A percentile compares a stretch with the other conserved stretches of the same genome.
These are phyloP conservation scores for Pythium insidiosum DNA, from an alignment of 352 stramenopile species.

Conservation along the genomic window DNA sequence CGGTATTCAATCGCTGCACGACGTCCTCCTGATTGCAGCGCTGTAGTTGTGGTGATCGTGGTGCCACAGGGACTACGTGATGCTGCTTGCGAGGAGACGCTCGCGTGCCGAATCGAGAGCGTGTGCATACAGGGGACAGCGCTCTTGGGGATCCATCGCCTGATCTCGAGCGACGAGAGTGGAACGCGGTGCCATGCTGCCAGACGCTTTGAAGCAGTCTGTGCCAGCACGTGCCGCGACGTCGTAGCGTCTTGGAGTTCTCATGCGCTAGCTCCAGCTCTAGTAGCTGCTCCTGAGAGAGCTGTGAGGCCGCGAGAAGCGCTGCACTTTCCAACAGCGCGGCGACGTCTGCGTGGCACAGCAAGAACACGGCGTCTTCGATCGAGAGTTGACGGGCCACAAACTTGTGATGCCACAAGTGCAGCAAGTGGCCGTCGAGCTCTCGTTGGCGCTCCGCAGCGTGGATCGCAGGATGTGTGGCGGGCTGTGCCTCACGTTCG, in stretches of 20 bases:
- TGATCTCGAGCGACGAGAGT: neutral
- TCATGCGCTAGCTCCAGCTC: conserved; percentile 42
- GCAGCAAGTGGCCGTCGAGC: conserved; percentile 14
- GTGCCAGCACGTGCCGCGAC: neutral
- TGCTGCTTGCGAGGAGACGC: neutral
- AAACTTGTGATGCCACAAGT: conserved; percentile 61
- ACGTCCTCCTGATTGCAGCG: neutral
- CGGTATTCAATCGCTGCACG: neutral
- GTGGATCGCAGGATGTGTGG: neutral
- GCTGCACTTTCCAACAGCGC: conserved; percentile 32
- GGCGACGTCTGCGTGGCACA: conserved; percentile 28
- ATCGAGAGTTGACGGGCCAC: conserved; percentile 17
- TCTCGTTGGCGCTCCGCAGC: neutral
- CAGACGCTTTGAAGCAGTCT: conserved; percentile 16
- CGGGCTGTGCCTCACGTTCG: neutral
- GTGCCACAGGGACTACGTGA: neutral
- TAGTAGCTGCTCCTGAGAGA: conserved; percentile 44
- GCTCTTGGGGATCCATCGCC: neutral
- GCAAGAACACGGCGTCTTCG: conserved; percentile 37
- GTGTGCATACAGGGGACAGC: neutral
- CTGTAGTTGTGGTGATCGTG: neutral
- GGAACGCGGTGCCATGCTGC: conserved; percentile 13
- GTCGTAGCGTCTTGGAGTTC: neutral
- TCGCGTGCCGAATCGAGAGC: neutral
- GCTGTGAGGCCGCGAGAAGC: conserved; percentile 18